Evolutionary conservation across 495 filamentous ascomycete genomes (phyloP), one percentile per base, ranked within the genome.

Genomic region (Penicillium longicatenatum): DNA sequence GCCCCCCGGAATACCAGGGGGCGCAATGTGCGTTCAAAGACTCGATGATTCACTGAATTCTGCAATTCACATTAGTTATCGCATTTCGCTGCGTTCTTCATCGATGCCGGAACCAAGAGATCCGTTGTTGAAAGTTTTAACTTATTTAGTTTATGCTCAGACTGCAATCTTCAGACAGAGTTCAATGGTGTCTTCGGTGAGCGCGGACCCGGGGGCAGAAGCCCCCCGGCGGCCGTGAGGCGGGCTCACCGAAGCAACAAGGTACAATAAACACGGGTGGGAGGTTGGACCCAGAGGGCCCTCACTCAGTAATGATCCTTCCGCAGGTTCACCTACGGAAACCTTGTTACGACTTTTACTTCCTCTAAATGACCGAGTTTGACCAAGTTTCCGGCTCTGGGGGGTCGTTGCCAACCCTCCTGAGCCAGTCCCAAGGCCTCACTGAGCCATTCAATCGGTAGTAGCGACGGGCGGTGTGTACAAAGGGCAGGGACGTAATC

Each of bases 401-500:
- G 77, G 79, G 76, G 76, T 79, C 75, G 82, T 87, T 84, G 80
- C 84, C 82, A 75, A 79, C 77, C 80, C 81, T 79, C 74, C 72
- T 80, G 75, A 74, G 81, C 82, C 82, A 85, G 78, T 87, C 82
- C 82, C 77, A 80, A 87, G 81, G 78, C 84, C 82, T 86, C 80
- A 86, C 82, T 86, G 75, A 87, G 82, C 82, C 80, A 85, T 86
- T 88, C 80, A 86, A 86, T 88, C 81, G 82, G 83, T 86, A 86
- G 83, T 85, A 86, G 83, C 80, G 80, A 87, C 79, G 82, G 84
- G 85, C 82, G 82, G 82, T 86, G 81, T 88, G 81, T 66, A 68
- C 66, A 68, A 68, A 66, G 64, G 55, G 55, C 55, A 57, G 82
- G 82, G 82, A 86, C 80, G 81, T 86, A 87, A 85, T 87, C 79